phyloP scores from a whole-genome alignment of 257 asterid genomes.

The Plantago major region DNA sequence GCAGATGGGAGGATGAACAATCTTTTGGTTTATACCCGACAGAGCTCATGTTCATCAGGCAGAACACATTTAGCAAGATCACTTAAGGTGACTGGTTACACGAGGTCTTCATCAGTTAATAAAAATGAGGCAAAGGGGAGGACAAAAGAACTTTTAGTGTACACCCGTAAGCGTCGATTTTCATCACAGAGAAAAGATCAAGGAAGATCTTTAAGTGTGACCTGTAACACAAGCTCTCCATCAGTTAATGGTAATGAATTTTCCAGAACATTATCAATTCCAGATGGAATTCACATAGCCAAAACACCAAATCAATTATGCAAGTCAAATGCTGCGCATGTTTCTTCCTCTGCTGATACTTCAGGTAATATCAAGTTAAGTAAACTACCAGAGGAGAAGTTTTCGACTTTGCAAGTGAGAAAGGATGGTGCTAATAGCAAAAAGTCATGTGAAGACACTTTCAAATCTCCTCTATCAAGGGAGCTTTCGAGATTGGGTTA shows the following conservation, averaged over 20 bases:
- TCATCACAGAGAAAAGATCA: conserved; percentile 22
- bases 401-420: conserved; percentile 23
- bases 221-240: conserved; percentile 21
- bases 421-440: conserved; percentile 28
- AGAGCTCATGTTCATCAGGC: conserved; percentile 23
- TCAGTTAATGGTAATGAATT: conserved; percentile 20
- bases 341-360: conserved; percentile 21
- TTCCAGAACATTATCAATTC: conserved; percentile 19
- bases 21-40: conserved; percentile 34
- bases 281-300: conserved; percentile 20
- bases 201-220: conserved; percentile 20
- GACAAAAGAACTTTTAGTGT: conserved; percentile 27
- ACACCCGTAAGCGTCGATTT: conserved; percentile 26
- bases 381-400: conserved; percentile 21
- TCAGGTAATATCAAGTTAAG: conserved; percentile 24
- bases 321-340: conserved; percentile 20
- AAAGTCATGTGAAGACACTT: conserved; percentile 17
- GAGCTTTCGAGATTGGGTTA: conserved; percentile 70
- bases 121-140: conserved; percentile 5
- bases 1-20: conserved; percentile 21
- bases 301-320: conserved; percentile 25
- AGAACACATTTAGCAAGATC: conserved; percentile 23
- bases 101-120: conserved; percentile 22
- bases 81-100: conserved; percentile 15
- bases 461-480: conserved; percentile 51